Evolutionary conservation across 495 filamentous ascomycete genomes (phyloP), one percentile per base, ranked within the genome.

Genomic region (Penicillium riverlandense): DNA sequence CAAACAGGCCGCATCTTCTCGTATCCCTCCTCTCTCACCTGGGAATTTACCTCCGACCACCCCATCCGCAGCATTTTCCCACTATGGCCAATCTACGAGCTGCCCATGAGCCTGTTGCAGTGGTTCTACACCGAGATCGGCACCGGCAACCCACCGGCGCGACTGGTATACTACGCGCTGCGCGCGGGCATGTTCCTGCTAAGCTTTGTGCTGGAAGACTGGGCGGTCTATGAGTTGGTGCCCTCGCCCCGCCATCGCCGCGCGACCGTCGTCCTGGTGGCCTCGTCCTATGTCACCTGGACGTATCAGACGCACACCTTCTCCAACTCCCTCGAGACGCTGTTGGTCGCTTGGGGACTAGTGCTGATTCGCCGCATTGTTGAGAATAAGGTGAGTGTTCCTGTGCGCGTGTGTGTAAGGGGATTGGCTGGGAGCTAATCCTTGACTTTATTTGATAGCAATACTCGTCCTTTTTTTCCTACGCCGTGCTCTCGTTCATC

Each of bases 301-400:
- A 96, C 94, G 35, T 95, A 86, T 70, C 92, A 98, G 69, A 95
- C 87, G 35, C 92, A 98, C 71, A 97, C 94, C 30, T 97, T 98
- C 67, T 97, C 92, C 59, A 98, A 98, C 65, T 89, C 89, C 40
- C 78, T 96, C 54, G 92, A 98, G 68, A 96, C 92, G 1, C 72
- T 98, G 53, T 75, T 86, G 29, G 90, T 98, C 12, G 74, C 83
- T 38, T 97, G 94, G 92, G 85, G 85, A 48, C 58, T 98, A 63
- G 89, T 96, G 40, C 70, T 97, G 55, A 86, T 96, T 55, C 81
- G 82, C 58, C 81, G 91, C 55, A 90, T 97, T 49, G 65, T 82
- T 30, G 83, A 79, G 31, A 80, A 80, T 52, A 85, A 84, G 71
- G 89, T 92, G 70, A 15, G 59, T 39, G 6, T 39, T 44, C 43